phyloP scores from a whole-genome alignment of 306 rosid species.

The Dryas alaskensis region DNA sequence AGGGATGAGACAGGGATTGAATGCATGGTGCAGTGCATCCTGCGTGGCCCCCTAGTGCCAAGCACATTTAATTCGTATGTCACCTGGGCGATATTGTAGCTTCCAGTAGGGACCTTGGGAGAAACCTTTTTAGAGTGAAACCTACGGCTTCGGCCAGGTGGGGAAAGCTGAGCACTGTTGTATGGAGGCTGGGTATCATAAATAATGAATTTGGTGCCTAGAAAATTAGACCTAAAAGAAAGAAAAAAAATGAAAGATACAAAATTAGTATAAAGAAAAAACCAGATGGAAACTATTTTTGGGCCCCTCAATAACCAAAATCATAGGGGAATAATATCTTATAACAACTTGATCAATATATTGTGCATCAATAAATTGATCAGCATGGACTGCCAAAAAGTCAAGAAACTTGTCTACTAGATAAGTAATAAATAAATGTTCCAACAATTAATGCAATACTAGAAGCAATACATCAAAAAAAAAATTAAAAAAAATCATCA shows the following conservation, averaged over 20 bases:
- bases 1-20: constrained; percentile 72
- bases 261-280: background rate
- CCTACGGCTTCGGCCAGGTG: constrained; percentile 78
- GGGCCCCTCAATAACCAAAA: background rate
- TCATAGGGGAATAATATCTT: background rate
- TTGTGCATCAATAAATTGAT: background rate
- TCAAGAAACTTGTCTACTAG: background rate
- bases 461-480: background rate
- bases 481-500: too few species aligned
- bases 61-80: constrained; percentile 79
- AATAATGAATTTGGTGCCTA: constrained; percentile 87
- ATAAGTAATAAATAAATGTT: background rate
- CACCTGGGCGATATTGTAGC: constrained; percentile 74
- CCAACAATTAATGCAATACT: too few species aligned
- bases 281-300: background rate
- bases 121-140: constrained; percentile 79
- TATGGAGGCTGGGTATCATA: constrained; percentile 88
- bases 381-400: background rate
- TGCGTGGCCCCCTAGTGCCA: constrained; percentile 83
- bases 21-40: constrained; percentile 79
- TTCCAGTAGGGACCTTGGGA: constrained; percentile 82
- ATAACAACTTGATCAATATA: background rate
- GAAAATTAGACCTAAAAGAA: constrained; percentile 78
- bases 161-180: constrained; percentile 51
- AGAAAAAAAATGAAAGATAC: background rate